phyloP scores from a whole-genome alignment of 805 yeast species.

The Hanseniaspora taiwanica region DNA sequence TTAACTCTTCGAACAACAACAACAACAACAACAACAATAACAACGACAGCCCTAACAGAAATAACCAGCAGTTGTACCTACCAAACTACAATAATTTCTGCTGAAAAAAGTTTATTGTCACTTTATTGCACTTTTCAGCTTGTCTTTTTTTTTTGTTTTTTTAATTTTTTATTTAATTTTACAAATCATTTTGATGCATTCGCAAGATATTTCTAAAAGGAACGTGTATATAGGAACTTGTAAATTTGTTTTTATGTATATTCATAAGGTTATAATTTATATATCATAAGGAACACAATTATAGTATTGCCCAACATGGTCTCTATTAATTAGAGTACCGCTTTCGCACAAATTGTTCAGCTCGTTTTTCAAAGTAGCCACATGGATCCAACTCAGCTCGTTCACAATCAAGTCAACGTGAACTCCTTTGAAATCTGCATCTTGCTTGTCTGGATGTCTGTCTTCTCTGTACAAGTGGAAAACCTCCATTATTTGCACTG shows the following conservation, averaged over 20 bases:
- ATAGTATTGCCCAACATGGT: not conserved
- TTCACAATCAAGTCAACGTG: conserved; percentile 3
- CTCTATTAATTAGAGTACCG: not conserved
- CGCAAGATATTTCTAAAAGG: too few relatives aligned
- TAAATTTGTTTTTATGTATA: too few relatives aligned
- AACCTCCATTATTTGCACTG: conserved; percentile 5
- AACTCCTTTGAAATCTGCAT: conserved; percentile 2
- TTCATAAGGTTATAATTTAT: too few relatives aligned
- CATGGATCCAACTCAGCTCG: conserved; percentile 5
- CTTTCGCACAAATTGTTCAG: not conserved
- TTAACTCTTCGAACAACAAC: too few relatives aligned
- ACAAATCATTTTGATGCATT: too few relatives aligned
- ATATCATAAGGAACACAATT: too few relatives aligned
- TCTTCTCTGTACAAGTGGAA: conserved; percentile 5
- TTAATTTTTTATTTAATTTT: too few relatives aligned
- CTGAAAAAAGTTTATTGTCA: not conserved
- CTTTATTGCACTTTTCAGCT: too few relatives aligned
- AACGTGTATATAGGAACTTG: too few relatives aligned
- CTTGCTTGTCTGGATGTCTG: conserved; percentile 3
- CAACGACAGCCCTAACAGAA: not conserved
- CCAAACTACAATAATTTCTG: not conserved
- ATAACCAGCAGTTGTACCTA: not conserved
- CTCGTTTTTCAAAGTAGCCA: conserved; percentile 5
- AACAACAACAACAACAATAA: too few relatives aligned
- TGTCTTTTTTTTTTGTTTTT: too few relatives aligned